Conservation (phyloP, 768 basidiomycete genomes). For the Lactarius quietus region DNA sequence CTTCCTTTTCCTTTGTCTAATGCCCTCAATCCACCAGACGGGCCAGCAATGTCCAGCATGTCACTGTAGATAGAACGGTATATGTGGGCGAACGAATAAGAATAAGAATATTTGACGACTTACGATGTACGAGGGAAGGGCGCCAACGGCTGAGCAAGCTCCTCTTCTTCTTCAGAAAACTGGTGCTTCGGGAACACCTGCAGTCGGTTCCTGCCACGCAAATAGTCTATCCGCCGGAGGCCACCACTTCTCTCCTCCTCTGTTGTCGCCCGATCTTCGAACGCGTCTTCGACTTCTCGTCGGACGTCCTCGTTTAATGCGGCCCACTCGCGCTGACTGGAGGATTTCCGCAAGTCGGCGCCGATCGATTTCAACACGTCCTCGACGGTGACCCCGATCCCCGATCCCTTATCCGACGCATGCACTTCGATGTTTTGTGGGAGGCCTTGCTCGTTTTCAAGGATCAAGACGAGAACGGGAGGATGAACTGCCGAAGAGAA, state of each 20-base stretch:
- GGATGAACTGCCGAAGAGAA: slow-evolving; percentile 6
- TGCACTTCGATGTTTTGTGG: neutral
- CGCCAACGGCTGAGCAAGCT: neutral
- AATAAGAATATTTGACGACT: neutral
- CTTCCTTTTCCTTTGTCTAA: slow-evolving; percentile 16
- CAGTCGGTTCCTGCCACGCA: slow-evolving; percentile 13
- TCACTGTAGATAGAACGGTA: slow-evolving; percentile 1
- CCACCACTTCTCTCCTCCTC: slow-evolving; percentile 7
- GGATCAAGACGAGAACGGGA: neutral
- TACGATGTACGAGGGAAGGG: slow-evolving; percentile 12
- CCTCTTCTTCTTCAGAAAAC: slow-evolving; percentile 5
- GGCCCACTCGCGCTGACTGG: neutral
- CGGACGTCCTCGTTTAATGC: neutral
- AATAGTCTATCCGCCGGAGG: neutral
- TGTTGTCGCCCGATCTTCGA: neutral
- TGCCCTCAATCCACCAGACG: slow-evolving; percentile 1
- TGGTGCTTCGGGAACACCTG: slow-evolving; percentile 4
- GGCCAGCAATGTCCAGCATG: neutral
- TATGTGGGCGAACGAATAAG: neutral
- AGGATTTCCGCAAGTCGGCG: neutral
- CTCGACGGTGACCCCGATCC: slow-evolving; percentile 1
- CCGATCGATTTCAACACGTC: slow-evolving; percentile 8
- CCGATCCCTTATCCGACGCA: neutral
- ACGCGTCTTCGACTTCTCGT: neutral
- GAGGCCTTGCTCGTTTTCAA: slow-evolving; percentile 16